Percentiles rank a stretch among this genome's conserved stretches.
These are phyloP conservation scores for Phytophthora capsici DNA, from an alignment of 352 stramenopile species.

Conservation along the genomic window DNA sequence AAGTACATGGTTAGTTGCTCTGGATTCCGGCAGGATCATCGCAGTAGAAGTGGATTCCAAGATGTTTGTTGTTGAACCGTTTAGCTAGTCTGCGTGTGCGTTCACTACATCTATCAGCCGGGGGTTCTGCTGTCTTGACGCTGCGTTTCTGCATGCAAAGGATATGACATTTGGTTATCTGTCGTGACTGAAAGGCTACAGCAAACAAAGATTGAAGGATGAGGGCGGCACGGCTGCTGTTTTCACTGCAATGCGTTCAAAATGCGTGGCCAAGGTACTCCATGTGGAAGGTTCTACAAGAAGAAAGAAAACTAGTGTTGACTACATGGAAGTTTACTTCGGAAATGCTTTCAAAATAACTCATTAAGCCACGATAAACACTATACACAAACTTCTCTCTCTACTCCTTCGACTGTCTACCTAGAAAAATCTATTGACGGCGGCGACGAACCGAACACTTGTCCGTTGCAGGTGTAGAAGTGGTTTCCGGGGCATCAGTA, in stretches of 20 bases:
- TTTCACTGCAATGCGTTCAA: constrained; percentile 14
- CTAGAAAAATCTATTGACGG: constrained; percentile 3
- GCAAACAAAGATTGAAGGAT: constrained; percentile 13
- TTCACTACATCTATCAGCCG: constrained; percentile 7
- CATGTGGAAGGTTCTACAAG: too few relatives aligned
- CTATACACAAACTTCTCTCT: not conserved
- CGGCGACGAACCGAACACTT: constrained; percentile 26
- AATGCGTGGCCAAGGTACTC: not conserved
- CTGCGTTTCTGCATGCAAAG: constrained; percentile 31
- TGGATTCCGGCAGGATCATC: constrained; percentile 6
- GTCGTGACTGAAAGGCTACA: constrained; percentile 5
- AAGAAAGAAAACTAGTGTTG: not conserved
- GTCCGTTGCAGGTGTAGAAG: constrained; percentile 6
- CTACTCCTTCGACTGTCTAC: not conserved
- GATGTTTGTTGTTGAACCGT: constrained; percentile 11
- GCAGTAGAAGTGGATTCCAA: constrained; percentile 15
- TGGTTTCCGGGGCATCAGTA: constrained; percentile 6
- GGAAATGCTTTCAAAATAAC: not conserved
- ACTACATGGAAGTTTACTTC: not conserved
- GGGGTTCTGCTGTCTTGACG: constrained; percentile 9
- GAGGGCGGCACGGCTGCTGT: constrained; percentile 20
- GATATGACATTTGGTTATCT: constrained; percentile 1
- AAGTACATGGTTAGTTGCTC: not conserved
- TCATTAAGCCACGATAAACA: not conserved
- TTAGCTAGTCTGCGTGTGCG: not conserved